These are phyloP conservation scores for Leucogyrophana mollusca DNA, from an alignment of 768 basidiomycete genomes.

Conservation along the genomic window DNA sequence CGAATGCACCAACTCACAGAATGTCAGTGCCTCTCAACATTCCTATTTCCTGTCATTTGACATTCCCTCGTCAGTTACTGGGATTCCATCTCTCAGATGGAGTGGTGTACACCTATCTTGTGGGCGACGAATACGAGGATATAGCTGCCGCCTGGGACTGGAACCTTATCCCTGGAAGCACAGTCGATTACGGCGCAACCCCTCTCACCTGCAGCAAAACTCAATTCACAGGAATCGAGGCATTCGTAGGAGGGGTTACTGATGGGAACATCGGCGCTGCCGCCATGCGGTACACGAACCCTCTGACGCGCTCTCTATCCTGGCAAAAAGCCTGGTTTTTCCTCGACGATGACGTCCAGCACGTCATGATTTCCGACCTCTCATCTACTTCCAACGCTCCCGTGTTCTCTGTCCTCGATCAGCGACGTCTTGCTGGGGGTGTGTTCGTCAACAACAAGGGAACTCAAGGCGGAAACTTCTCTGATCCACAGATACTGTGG, in stretches of 20 bases:
- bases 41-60: not conserved
- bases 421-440: constrained; percentile 44
- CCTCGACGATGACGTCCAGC: constrained; percentile 59
- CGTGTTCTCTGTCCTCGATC: constrained; percentile 67
- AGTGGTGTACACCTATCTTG: constrained; percentile 58
- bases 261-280: constrained; percentile 55
- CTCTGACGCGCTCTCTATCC: constrained; percentile 46
- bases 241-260: constrained; percentile 67
- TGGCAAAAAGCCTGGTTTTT: constrained; percentile 80
- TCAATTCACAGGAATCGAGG: constrained; percentile 43
- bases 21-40: constrained; percentile 35
- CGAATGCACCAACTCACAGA: constrained; percentile 65
- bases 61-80: constrained; percentile 40
- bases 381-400: constrained; percentile 43
- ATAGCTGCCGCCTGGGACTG: constrained; percentile 75
- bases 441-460: constrained; percentile 41
- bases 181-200: constrained; percentile 61
- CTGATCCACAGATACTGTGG: constrained; percentile 46
- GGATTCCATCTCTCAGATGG: constrained; percentile 75
- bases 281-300: constrained; percentile 69
- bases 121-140: constrained; percentile 71
- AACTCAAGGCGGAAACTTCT: constrained; percentile 1
- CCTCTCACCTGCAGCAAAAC: constrained; percentile 47
- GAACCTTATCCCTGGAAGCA: constrained; percentile 74
- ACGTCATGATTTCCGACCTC: constrained; percentile 58